These are phyloP conservation scores for Scorias spongiosa DNA, from an alignment of 2,329 filamentous ascomycete species.

Conservation along the genomic window DNA sequence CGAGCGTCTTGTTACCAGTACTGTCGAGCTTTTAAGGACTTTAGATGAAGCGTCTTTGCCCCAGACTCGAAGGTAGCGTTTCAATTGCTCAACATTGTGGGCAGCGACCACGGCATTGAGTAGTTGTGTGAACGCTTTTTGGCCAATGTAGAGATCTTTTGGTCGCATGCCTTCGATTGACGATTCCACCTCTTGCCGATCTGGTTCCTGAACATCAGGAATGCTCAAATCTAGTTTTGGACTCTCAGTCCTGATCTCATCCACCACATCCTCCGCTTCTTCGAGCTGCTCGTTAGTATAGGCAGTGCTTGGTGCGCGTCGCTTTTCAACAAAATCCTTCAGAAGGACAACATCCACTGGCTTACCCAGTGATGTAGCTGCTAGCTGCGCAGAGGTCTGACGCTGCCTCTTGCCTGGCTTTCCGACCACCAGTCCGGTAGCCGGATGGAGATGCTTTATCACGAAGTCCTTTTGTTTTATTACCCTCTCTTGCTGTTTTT, in stretches of 20 bases:
- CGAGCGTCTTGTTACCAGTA: background rate
- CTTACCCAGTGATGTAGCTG: conserved; percentile 11
- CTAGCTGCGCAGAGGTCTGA: conserved; percentile 9
- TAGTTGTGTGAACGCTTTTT: conserved; percentile 8
- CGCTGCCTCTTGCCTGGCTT: conserved; percentile 13
- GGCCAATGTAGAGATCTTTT: conserved; percentile 8
- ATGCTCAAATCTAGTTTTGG: too few relatives aligned
- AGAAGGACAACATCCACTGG: conserved; percentile 8
- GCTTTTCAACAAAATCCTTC: conserved; percentile 1
- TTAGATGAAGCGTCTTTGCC: background rate
- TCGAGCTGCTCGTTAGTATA: background rate
- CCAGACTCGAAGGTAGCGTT: conserved; percentile 5
- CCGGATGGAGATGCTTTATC: conserved; percentile 3
- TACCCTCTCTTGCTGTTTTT: background rate
- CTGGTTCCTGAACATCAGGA: conserved; percentile 4
- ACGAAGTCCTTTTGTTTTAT: background rate
- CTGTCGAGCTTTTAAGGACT: background rate
- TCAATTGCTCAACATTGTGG: conserved; percentile 14
- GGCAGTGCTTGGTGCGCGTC: background rate
- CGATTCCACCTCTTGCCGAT: conserved; percentile 12
- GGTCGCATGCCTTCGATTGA: conserved; percentile 16
- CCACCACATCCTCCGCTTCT: conserved; percentile 10
- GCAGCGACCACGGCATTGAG: conserved; percentile 7
- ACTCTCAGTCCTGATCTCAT: background rate
- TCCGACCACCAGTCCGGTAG: conserved; percentile 13